A percentile compares a stretch with the other conserved stretches of the same genome.
Conservation (phyloP, 768 basidiomycete species). For the Lactarius vividus region DNA sequence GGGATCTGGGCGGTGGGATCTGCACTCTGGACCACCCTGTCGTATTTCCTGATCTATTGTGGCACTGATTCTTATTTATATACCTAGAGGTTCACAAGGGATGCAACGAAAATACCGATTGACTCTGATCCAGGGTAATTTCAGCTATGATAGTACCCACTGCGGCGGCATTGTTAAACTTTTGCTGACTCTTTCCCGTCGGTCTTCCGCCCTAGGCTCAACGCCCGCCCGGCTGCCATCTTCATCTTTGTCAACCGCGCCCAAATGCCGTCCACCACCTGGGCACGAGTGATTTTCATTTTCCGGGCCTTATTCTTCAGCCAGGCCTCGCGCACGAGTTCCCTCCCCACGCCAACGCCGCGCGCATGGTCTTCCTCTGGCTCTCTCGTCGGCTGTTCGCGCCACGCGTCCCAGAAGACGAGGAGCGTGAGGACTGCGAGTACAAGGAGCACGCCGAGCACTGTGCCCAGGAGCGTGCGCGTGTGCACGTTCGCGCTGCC, state of each 20-base stretch:
- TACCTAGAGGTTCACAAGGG: too few relatives aligned
- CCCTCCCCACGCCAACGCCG: neutral
- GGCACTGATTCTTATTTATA: too few relatives aligned
- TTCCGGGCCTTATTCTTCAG: neutral
- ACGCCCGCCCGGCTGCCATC: neutral
- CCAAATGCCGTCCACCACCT: conserved; percentile 3
- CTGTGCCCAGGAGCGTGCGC: conserved; percentile 3
- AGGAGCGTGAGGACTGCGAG: conserved; percentile 5
- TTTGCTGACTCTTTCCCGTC: neutral
- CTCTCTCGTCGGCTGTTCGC: conserved; percentile 16
- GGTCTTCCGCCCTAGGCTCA: neutral
- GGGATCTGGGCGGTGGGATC: too few relatives aligned
- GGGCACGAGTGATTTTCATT: neutral
- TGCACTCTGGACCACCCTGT: too few relatives aligned
- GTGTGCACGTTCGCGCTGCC: neutral
- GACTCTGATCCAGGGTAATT: too few relatives aligned
- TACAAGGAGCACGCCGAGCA: conserved; percentile 6
- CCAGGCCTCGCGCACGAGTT: neutral
- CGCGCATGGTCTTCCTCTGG: conserved; percentile 15
- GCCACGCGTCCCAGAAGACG: conserved; percentile 21
- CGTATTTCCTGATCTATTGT: too few relatives aligned
- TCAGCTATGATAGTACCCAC: too few relatives aligned
- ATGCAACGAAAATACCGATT: too few relatives aligned
- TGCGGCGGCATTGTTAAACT: too few relatives aligned
- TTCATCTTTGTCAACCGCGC: neutral